Percentiles rank a stretch among this genome's conserved stretches.
phyloP scores from a whole-genome alignment of 1,139 yeast species.

The Zygosaccharomyces sapae region DNA sequence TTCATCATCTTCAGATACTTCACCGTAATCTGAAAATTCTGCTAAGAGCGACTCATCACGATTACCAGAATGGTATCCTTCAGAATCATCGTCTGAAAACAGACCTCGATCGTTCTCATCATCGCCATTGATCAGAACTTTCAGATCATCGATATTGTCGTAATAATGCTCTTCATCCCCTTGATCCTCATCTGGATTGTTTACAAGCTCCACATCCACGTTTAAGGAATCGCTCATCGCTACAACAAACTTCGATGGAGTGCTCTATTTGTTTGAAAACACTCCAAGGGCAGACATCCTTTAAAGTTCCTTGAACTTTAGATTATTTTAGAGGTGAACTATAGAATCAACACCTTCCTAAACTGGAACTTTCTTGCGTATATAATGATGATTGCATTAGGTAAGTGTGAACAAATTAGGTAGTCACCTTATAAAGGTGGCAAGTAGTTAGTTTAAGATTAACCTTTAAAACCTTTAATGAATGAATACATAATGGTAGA shows the following conservation, averaged over 20 bases:
- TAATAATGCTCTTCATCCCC: slow-evolving; percentile 32
- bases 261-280: not conserved
- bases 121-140: slow-evolving; percentile 17
- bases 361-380: not conserved
- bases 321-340: not conserved
- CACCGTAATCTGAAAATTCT: slow-evolving; percentile 38
- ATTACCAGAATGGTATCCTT: slow-evolving; percentile 24
- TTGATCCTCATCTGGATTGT: slow-evolving; percentile 13
- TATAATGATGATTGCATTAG: not conserved
- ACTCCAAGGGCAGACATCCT: not conserved
- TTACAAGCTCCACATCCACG: slow-evolving; percentile 15
- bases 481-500: not conserved
- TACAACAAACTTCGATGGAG: not conserved
- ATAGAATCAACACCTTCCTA: slow-evolving; percentile 3
- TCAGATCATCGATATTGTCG: slow-evolving; percentile 30
- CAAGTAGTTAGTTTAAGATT: not conserved
- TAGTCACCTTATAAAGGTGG: not conserved
- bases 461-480: not conserved
- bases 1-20: slow-evolving; percentile 38
- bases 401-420: not conserved
- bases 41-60: slow-evolving; percentile 34
- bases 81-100: slow-evolving; percentile 21
- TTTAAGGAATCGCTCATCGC: slow-evolving; percentile 3
- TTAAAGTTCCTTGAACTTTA: slow-evolving; percentile 2
- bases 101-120: slow-evolving; percentile 14